Percentiles rank a stretch among this genome's conserved stretches.
Conservation (phyloP, 2,329 filamentous ascomycete genomes). For the Coniochaeta pulveracea region DNA sequence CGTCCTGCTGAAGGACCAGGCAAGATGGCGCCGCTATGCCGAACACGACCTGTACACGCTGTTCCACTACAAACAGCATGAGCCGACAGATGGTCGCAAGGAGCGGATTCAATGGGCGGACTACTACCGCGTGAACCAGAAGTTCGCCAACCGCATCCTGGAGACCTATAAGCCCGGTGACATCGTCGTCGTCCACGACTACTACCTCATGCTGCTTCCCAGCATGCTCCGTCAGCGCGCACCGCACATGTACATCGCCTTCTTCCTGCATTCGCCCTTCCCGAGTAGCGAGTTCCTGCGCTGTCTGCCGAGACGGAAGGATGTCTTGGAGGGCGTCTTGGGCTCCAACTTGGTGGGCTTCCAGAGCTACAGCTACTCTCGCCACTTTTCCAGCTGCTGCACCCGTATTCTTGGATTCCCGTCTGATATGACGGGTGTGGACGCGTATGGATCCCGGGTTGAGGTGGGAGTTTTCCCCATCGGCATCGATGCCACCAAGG, state of each 20-base stretch:
- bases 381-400: slow-evolving; percentile 91
- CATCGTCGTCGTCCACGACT: slow-evolving; percentile 87
- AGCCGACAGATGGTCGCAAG: slow-evolving; percentile 72
- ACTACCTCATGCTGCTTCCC: slow-evolving; percentile 82
- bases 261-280: slow-evolving; percentile 90
- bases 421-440: slow-evolving; percentile 73
- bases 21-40: slow-evolving; percentile 79
- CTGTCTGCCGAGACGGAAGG: slow-evolving; percentile 78
- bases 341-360: slow-evolving; percentile 91
- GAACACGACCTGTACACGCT: slow-evolving; percentile 87
- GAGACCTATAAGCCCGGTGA: slow-evolving; percentile 88
- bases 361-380: slow-evolving; percentile 89
- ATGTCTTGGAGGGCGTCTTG: slow-evolving; percentile 79
- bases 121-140: slow-evolving; percentile 85
- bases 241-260: slow-evolving; percentile 85
- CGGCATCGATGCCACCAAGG: slow-evolving; percentile 78
- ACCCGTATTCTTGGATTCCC: slow-evolving; percentile 85
- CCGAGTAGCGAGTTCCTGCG: slow-evolving; percentile 93
- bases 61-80: slow-evolving; percentile 93
- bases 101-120: slow-evolving; percentile 82
- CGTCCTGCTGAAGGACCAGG: slow-evolving; percentile 68
- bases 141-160: slow-evolving; percentile 82
- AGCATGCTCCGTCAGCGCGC: slow-evolving; percentile 77
- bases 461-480: slow-evolving; percentile 92
- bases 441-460: slow-evolving; percentile 80